Conservation (phyloP, 2,329 filamentous ascomycete species). For the Fusarium sublunatum region DNA sequence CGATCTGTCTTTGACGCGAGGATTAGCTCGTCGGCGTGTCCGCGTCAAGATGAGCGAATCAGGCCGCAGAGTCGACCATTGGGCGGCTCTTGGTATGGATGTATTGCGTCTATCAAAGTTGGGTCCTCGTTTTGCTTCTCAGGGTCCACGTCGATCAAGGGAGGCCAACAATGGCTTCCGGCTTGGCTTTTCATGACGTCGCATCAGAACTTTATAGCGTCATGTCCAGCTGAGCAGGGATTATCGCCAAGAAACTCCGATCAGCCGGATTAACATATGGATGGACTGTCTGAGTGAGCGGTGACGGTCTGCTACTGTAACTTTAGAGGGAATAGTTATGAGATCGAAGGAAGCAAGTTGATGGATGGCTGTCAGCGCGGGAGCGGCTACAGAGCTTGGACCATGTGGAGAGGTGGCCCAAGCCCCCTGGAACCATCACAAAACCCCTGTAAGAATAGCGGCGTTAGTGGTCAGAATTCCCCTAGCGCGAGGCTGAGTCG, state of each 20-base stretch:
- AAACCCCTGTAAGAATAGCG: constrained; percentile 31
- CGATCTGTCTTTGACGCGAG: constrained; percentile 21
- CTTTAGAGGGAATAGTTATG: constrained; percentile 7
- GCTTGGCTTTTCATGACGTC: constrained; percentile 15
- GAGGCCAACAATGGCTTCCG: constrained; percentile 29
- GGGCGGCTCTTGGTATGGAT: constrained; percentile 11
- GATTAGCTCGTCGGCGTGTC: constrained; percentile 26
- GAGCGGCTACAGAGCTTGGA: constrained; percentile 37
- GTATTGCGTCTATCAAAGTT: constrained; percentile 8
- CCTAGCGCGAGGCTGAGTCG: constrained; percentile 39
- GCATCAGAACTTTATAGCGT: constrained; percentile 31
- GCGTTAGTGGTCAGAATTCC: constrained; percentile 25
- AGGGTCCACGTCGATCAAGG: constrained; percentile 17
- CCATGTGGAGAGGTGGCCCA: constrained; percentile 21
- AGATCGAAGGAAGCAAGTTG: constrained; percentile 2
- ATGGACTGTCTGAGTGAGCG: constrained; percentile 6
- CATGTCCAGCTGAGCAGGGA: constrained; percentile 42
- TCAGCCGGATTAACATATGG: constrained; percentile 11
- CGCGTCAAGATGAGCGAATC: constrained; percentile 32
- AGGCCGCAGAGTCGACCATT: neutral
- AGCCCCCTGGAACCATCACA: constrained; percentile 15
- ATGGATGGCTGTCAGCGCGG: constrained; percentile 33
- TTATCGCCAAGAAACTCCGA: constrained; percentile 30
- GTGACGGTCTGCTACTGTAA: constrained; percentile 11
- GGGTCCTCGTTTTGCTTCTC: constrained; percentile 11